phyloP scores from a whole-genome alignment of 2,329 filamentous ascomycete species.

The Akanthomyces muscarius region DNA sequence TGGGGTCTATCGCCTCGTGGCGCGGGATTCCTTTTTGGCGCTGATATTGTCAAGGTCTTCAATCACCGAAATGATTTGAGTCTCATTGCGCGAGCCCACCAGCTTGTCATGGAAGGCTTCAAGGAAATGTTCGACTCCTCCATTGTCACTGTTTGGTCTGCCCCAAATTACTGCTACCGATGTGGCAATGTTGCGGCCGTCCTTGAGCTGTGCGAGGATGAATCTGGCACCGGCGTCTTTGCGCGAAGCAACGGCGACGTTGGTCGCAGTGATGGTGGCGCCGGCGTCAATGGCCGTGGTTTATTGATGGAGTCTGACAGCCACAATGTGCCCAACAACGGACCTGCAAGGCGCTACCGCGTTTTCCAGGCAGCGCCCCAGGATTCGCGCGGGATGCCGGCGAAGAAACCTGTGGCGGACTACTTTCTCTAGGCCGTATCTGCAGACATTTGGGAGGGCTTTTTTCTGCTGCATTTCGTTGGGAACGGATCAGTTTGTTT shows the following conservation, averaged over 20 bases:
- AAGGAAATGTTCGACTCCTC: constrained; percentile 98
- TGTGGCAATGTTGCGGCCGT: constrained; percentile 96
- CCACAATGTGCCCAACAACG: constrained; percentile 42
- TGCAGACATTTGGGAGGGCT: background rate
- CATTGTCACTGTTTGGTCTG: constrained; percentile 98
- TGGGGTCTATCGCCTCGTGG: constrained; percentile 94
- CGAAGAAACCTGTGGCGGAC: constrained; percentile 96
- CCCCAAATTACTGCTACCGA: constrained; percentile 94
- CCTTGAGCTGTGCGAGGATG: constrained; percentile 85
- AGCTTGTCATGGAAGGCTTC: constrained; percentile 98
- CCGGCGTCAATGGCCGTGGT: constrained; percentile 30
- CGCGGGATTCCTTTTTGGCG: constrained; percentile 91
- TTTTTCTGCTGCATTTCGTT: background rate
- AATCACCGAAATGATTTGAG: constrained; percentile 92
- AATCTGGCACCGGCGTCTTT: constrained; percentile 67
- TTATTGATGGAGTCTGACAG: constrained; percentile 45
- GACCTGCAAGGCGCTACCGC: constrained; percentile 83
- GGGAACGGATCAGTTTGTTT: background rate
- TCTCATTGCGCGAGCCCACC: constrained; percentile 89
- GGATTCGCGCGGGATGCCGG: constrained; percentile 94
- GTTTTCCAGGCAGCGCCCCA: constrained; percentile 97
- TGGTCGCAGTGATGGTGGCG: constrained; percentile 46
- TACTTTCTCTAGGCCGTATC: constrained; percentile 68
- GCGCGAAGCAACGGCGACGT: constrained; percentile 69
- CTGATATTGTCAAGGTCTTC: constrained; percentile 93